Conservation (phyloP, 1,284 basidiomycete genomes). For the Amylostereum chailletii region DNA sequence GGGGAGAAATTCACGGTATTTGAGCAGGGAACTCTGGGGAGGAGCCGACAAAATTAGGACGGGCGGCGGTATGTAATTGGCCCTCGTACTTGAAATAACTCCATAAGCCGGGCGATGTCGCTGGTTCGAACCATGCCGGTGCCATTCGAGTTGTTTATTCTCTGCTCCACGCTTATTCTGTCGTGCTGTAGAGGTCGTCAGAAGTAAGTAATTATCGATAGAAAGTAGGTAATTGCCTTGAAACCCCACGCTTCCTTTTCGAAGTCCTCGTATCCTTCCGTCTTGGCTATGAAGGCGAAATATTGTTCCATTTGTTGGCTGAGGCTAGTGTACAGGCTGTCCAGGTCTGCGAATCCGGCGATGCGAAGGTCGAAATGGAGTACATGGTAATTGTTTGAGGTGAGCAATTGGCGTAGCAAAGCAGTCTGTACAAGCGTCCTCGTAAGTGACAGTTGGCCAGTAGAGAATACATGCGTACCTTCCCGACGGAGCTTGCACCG, state of each 20-base stretch:
- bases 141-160: slow-evolving; percentile 32
- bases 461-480: slow-evolving; percentile 30
- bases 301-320: slow-evolving; percentile 76
- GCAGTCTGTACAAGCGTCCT: slow-evolving; percentile 42
- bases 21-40: slow-evolving; percentile 48
- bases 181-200: slow-evolving; percentile 42
- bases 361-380: slow-evolving; percentile 79
- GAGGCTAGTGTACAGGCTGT: slow-evolving; percentile 66
- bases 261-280: slow-evolving; percentile 62
- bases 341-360: slow-evolving; percentile 72
- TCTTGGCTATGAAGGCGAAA: slow-evolving; percentile 55
- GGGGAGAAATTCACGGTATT: slow-evolving; percentile 17
- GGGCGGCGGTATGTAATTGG: background rate
- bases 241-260: slow-evolving; percentile 69
- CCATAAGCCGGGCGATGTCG: slow-evolving; percentile 77
- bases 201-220: background rate
- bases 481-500: slow-evolving; percentile 74
- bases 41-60: slow-evolving; percentile 6
- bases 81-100: slow-evolving; percentile 57
- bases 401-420: slow-evolving; percentile 68
- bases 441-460: background rate
- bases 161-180: slow-evolving; percentile 58
- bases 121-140: slow-evolving; percentile 51
- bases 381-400: slow-evolving; percentile 59
- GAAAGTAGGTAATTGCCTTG: slow-evolving; percentile 38